phyloP scores from a whole-genome alignment of 106 monocot species.

The Allium cepa region DNA sequence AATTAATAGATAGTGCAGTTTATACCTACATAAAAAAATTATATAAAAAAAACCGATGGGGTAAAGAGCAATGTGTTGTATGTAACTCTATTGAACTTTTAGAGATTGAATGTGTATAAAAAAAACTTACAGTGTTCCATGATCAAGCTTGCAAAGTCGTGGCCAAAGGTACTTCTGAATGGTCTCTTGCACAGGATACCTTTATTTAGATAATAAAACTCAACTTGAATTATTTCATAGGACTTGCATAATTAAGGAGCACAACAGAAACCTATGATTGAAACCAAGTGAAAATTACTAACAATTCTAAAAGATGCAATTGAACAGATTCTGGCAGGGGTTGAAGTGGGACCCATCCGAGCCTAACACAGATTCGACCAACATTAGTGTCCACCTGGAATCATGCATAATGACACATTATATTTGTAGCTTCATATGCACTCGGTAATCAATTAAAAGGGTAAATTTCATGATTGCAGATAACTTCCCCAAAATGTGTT shows the following conservation, averaged over 20 bases:
- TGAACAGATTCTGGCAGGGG: constrained; percentile 74
- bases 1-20: constrained; percentile 81
- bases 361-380: constrained; percentile 72
- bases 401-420: neutral
- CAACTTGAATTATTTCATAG: constrained; percentile 3
- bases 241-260: neutral
- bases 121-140: constrained; percentile 31
- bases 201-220: constrained; percentile 10
- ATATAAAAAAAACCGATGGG: neutral
- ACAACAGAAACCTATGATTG: neutral
- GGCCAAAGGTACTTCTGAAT: constrained; percentile 69
- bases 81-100: too few species aligned
- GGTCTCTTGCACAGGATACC: constrained; percentile 44
- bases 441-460: constrained; percentile 1
- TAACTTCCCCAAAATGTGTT: neutral
- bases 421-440: neutral
- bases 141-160: constrained; percentile 49
- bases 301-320: constrained; percentile 76
- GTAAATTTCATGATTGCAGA: neutral
- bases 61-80: neutral
- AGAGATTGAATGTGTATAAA: neutral
- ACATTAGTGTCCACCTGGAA: constrained; percentile 83
- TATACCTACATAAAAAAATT: constrained; percentile 45
- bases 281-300: constrained; percentile 11
- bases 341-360: constrained; percentile 88